phyloP scores from a whole-genome alignment of 1,284 basidiomycete genomes.

The Porodaedalea pini region DNA sequence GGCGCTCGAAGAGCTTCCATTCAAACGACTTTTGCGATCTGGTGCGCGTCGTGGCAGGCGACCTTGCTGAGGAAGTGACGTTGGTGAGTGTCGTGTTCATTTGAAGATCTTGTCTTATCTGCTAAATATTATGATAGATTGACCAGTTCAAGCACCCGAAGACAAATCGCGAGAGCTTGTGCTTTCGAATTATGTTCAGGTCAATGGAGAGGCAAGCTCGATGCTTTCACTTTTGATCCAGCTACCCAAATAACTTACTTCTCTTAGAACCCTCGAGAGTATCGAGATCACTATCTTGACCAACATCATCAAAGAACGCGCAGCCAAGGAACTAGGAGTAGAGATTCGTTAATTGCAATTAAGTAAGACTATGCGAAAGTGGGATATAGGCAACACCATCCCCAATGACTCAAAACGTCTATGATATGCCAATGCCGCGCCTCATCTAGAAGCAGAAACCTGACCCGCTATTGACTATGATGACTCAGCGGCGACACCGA shows the following conservation, averaged over 20 bases:
- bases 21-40: conserved; percentile 98
- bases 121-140: conserved; percentile 49
- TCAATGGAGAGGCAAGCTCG: conserved; percentile 86
- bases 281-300: conserved; percentile 87
- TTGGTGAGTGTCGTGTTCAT: conserved; percentile 49
- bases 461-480: conserved; percentile 37
- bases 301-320: conserved; percentile 46
- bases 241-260: not conserved
- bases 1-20: conserved; percentile 73
- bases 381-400: conserved; percentile 1
- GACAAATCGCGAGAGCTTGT: conserved; percentile 74
- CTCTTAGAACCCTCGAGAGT: conserved; percentile 75
- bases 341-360: conserved; percentile 63
- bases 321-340: conserved; percentile 64
- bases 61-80: conserved; percentile 88
- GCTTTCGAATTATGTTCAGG: conserved; percentile 92
- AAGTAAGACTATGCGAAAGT: conserved; percentile 15
- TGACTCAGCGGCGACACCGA: conserved; percentile 84
- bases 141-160: conserved; percentile 93
- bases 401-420: not conserved
- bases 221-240: conserved; percentile 3
- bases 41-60: conserved; percentile 88
- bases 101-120: not conserved
- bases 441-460: not conserved
- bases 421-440: not conserved